Percentiles rank a stretch among this genome's conserved stretches.
phyloP scores from a whole-genome alignment of 2,329 filamentous ascomycete species.

The Penicillium sp. region DNA sequence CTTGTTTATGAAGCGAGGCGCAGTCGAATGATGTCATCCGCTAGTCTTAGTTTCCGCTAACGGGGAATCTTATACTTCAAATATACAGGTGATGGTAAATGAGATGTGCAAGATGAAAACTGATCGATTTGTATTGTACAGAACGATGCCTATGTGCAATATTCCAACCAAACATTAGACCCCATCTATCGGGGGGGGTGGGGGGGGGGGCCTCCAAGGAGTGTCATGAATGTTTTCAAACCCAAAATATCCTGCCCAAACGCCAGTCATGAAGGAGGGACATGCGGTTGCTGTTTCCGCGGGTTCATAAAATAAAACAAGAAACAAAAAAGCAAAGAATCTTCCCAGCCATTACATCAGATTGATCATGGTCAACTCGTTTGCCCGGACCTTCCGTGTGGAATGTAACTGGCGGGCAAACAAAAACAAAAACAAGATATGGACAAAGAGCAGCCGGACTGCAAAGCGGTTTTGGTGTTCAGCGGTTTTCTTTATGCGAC shows the following conservation, averaged over 20 bases:
- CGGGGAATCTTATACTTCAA: background rate
- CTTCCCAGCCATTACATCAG: background rate
- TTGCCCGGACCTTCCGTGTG: background rate
- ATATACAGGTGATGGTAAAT: too few relatives aligned
- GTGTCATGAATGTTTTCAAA: background rate
- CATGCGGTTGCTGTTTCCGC: slow-evolving; percentile 1
- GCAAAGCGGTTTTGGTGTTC: too few relatives aligned
- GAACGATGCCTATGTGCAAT: slow-evolving; percentile 1
- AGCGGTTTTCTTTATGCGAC: slow-evolving; percentile 30
- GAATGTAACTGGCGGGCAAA: background rate
- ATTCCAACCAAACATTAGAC: background rate
- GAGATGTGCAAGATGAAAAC: too few relatives aligned
- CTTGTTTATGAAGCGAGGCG: slow-evolving; percentile 17
- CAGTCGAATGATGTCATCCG: slow-evolving; percentile 22
- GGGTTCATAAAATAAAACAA: slow-evolving; percentile 4
- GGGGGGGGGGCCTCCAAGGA: background rate
- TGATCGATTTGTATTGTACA: slow-evolving; percentile 1
- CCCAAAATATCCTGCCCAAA: slow-evolving; percentile 4
- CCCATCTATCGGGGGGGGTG: background rate
- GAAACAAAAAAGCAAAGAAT: background rate
- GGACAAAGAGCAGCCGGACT: background rate
- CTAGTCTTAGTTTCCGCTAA: background rate
- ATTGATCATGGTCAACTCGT: background rate
- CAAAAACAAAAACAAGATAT: background rate
- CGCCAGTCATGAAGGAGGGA: slow-evolving; percentile 10